Evolutionary conservation across 2,329 filamentous ascomycete genomes (phyloP).

Genomic region (Fusarium sp.): DNA sequence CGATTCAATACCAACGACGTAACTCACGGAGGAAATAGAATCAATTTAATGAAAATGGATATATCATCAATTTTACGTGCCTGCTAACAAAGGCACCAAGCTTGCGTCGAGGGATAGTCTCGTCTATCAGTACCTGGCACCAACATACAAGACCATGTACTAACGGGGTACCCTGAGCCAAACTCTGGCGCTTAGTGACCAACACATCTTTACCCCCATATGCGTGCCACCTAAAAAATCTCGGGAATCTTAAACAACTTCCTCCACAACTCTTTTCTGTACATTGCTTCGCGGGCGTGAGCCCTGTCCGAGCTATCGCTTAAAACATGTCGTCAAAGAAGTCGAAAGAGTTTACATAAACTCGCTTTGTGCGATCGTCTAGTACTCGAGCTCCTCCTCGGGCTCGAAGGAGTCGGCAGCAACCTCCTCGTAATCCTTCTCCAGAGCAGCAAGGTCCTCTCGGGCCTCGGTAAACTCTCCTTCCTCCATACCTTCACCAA

Average conservation of each 20-base stretch:
- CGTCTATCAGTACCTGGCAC: constrained; percentile 49
- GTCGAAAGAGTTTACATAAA: constrained; percentile 39
- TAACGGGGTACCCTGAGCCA: constrained; percentile 45
- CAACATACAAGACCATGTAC: constrained; percentile 44
- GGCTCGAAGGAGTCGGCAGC: constrained; percentile 77
- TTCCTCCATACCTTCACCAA: constrained; percentile 93
- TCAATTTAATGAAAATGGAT: constrained; percentile 37
- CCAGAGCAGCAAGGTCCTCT: constrained; percentile 85
- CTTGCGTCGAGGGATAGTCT: constrained; percentile 45
- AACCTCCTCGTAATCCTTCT: constrained; percentile 90
- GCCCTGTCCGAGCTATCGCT: constrained; percentile 29
- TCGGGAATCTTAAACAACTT: constrained; percentile 49
- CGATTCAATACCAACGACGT: not conserved
- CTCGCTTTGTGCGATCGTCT: constrained; percentile 52
- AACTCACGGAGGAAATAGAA: not conserved
- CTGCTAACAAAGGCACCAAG: constrained; percentile 42
- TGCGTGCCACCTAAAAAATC: constrained; percentile 43
- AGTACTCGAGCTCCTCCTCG: constrained; percentile 82
- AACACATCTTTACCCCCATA: constrained; percentile 42
- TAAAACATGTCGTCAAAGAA: constrained; percentile 40
- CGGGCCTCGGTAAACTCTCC: constrained; percentile 90
- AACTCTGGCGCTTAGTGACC: constrained; percentile 39
- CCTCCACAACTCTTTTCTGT: constrained; percentile 40
- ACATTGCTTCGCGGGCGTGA: constrained; percentile 33
- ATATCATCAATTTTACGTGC: constrained; percentile 52